phyloP scores from a whole-genome alignment of 2,329 filamentous ascomycete species.

The Sclerotiophoma versabilis region DNA sequence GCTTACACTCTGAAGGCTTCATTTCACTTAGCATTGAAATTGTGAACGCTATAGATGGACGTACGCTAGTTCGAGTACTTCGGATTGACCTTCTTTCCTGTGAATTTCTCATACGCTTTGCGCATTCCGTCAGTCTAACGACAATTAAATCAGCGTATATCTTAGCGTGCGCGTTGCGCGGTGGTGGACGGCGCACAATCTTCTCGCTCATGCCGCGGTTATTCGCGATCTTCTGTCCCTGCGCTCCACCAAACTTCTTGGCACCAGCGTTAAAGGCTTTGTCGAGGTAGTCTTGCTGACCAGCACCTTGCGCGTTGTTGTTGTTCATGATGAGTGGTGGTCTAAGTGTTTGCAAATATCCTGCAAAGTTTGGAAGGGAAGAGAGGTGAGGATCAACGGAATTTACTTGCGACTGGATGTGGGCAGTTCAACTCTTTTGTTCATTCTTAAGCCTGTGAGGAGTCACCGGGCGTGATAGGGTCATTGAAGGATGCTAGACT shows the following conservation, averaged over 20 bases:
- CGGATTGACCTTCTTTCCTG: conserved; percentile 57
- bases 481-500: too few species aligned
- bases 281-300: conserved; percentile 16
- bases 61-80: conserved; percentile 56
- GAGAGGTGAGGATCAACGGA: not conserved
- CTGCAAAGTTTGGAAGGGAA: not conserved
- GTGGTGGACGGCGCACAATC: conserved; percentile 35
- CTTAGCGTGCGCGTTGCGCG: not conserved
- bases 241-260: conserved; percentile 55
- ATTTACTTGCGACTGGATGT: not conserved
- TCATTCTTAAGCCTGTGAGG: not conserved
- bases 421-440: not conserved
- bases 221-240: conserved; percentile 47
- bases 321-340: conserved; percentile 1
- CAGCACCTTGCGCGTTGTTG: conserved; percentile 12
- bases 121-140: conserved; percentile 57
- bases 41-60: too few species aligned
- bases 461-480: too few species aligned
- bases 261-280: conserved; percentile 53
- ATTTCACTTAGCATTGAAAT: too few species aligned
- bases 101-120: conserved; percentile 58
- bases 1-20: too few species aligned
- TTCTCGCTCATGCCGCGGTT: conserved; percentile 49
- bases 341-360: too few species aligned
- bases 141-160: not conserved